These are phyloP conservation scores for Diaporthe aspalathi DNA, from an alignment of 2,329 filamentous ascomycete genomes.

Conservation along the genomic window DNA sequence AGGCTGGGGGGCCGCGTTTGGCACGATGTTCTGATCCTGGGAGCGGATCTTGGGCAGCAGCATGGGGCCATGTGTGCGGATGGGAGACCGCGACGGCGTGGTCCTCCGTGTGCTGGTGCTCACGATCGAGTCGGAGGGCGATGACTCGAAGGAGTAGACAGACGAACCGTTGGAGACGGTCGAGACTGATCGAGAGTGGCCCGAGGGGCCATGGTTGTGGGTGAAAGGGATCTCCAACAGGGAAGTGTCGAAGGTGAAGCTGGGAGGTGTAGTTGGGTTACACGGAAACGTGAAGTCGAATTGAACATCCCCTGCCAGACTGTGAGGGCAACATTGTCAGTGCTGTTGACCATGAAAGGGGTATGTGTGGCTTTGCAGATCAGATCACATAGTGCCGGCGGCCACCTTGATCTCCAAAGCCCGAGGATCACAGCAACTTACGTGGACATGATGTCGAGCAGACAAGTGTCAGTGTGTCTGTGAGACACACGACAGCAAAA, in stretches of 20 bases:
- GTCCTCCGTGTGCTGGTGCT: conserved; percentile 69
- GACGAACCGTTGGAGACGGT: conserved; percentile 61
- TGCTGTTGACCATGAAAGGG: conserved; percentile 19
- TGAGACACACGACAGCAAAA: conserved; percentile 33
- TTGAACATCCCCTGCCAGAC: conserved; percentile 71
- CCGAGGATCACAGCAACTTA: conserved; percentile 46
- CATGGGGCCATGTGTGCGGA: conserved; percentile 81
- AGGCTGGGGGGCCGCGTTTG: conserved; percentile 51
- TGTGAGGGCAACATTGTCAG: conserved; percentile 49
- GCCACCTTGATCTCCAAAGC: conserved; percentile 1
- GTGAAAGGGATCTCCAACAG: conserved; percentile 66
- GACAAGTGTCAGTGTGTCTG: conserved; percentile 31
- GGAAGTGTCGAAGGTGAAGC: conserved; percentile 67
- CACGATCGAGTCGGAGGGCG: conserved; percentile 70
- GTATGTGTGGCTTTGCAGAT: no score
- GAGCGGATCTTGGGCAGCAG: conserved; percentile 87
- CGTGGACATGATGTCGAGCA: conserved; percentile 55
- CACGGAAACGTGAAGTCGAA: conserved; percentile 72
- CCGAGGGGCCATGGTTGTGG: conserved; percentile 45
- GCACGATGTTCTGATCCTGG: conserved; percentile 82
- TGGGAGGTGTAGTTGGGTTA: conserved; percentile 62
- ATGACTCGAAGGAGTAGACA: conserved; percentile 75
- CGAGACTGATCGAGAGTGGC: conserved; percentile 73
- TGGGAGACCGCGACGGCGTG: conserved; percentile 76
- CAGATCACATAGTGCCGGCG: not conserved